Base-by-base conservation (phyloP, 192 early-diverging fungal species). In the Coemansia sp. region DNA sequence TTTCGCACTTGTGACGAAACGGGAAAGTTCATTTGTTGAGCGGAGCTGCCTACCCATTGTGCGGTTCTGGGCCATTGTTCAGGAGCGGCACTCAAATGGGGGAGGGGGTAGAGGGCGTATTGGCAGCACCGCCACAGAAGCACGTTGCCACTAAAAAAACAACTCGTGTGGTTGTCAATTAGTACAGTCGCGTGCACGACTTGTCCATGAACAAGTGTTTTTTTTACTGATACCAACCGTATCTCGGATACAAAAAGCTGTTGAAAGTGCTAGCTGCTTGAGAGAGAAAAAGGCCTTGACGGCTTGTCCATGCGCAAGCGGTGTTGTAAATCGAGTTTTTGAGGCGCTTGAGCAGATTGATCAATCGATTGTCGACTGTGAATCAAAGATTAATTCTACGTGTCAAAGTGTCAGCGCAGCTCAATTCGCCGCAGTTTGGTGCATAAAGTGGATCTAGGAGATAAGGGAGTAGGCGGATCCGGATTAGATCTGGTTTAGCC, bases 21-120 rank as follows among this genome's bases (percentile, higher is more conserved):
- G 55, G 55, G 55, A 29, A 58, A 31, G 2, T 7, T 9, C 27
- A 58, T 58, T 58, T 29, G 27, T 58, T 58, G 55, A 58, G 55
- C 55, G 27, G 55, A 58, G 29, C 31, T 32, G 55, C 4, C 55
- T 31, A 58, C 14, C 29, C 29, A 58, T 58, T 58, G 55, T 58
- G 21, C 0, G 23, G 48, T 7, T 31, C 29, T 17, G 11, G 29
- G 14, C 9, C 15, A 58, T 58, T 58, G 55, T 58, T 34, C 55
- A 32, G 5, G 31, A 58, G 27, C 27, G 55, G 27, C 55, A 23
- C 55, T 4, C 55, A 58, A 55, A 58, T n/a, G 10, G 55, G 55
- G 27, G 29, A 31, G 55, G 15, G 55, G 15, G 15, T 29, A 31
- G 55, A 58, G 27, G 45, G 6, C 9, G 27, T n/a, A 27, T 15